Evolutionary conservation across 495 filamentous ascomycete species (phyloP).

Genomic region (Tuber umbilicatum): DNA sequence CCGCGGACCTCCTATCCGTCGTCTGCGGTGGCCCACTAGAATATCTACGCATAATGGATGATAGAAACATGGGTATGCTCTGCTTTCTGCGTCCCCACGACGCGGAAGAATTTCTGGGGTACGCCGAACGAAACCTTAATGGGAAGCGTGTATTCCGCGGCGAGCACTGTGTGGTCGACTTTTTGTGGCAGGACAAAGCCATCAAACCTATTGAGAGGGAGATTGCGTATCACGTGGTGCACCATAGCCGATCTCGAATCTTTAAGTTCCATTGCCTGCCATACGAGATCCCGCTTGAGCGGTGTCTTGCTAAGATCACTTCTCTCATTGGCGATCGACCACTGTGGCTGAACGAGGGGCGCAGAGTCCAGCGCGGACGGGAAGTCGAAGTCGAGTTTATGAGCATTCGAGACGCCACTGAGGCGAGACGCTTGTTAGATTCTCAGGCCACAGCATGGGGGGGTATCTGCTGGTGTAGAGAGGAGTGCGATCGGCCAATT

Average conservation of each 20-base stretch:
- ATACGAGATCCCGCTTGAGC: slow-evolving; percentile 19
- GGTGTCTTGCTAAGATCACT: neutral
- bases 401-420: slow-evolving; percentile 27
- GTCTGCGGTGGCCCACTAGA: slow-evolving; percentile 25
- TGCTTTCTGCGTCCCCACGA: slow-evolving; percentile 28
- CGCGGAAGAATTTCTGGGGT: slow-evolving; percentile 19
- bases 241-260: slow-evolving; percentile 19
- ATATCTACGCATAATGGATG: slow-evolving; percentile 21
- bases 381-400: slow-evolving; percentile 34
- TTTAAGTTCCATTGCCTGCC: slow-evolving; percentile 26
- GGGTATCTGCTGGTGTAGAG: slow-evolving; percentile 26
- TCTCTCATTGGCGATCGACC: slow-evolving; percentile 22
- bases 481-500: slow-evolving; percentile 29
- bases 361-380: slow-evolving; percentile 12
- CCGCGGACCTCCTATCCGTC: slow-evolving; percentile 27
- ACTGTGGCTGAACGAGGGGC: slow-evolving; percentile 24
- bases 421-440: slow-evolving; percentile 20
- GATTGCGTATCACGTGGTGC: slow-evolving; percentile 20
- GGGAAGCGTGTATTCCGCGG: slow-evolving; percentile 16
- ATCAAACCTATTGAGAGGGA: slow-evolving; percentile 18
- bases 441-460: slow-evolving; percentile 18
- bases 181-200: slow-evolving; percentile 32
- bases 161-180: slow-evolving; percentile 17
- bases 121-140: slow-evolving; percentile 16
- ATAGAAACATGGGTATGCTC: slow-evolving; percentile 26